A percentile compares a stretch with the other conserved stretches of the same genome.
phyloP scores from a whole-genome alignment of 1,284 basidiomycete species.

The Psilocybe mexicana region DNA sequence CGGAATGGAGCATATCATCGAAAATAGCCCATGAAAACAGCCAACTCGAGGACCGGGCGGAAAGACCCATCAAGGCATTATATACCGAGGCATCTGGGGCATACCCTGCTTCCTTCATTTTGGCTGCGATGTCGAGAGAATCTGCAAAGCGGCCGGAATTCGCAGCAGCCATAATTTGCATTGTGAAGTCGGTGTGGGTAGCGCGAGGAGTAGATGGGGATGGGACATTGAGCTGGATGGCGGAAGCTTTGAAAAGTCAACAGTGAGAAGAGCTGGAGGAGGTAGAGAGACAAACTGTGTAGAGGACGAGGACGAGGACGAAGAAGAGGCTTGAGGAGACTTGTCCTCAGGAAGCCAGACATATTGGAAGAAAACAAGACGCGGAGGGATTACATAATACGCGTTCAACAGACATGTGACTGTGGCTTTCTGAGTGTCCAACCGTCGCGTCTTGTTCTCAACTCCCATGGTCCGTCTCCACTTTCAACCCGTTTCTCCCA shows the following conservation, averaged over 20 bases:
- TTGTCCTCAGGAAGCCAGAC: conserved; percentile 1
- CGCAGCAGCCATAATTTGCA: conserved; percentile 39
- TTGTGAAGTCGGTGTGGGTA: conserved; percentile 36
- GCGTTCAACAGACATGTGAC: conserved; percentile 13
- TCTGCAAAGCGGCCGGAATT: conserved; percentile 28
- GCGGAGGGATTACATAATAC: conserved; percentile 23
- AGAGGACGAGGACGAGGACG: not conserved
- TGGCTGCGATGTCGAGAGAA: conserved; percentile 38
- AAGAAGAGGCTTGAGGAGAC: not conserved
- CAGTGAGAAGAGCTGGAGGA: not conserved
- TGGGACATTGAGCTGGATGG: conserved; percentile 2
- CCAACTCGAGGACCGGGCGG: conserved; percentile 41
- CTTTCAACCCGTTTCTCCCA: not conserved
- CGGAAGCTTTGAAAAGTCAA: not conserved
- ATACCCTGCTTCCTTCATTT: conserved; percentile 57
- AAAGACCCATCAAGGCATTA: conserved; percentile 50
- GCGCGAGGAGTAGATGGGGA: not conserved
- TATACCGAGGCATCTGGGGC: conserved; percentile 57
- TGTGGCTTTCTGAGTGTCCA: conserved; percentile 2
- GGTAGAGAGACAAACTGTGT: conserved; percentile 1
- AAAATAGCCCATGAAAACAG: conserved; percentile 68
- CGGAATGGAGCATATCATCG: conserved; percentile 67
- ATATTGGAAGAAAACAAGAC: conserved; percentile 1
- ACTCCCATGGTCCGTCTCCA: conserved; percentile 35
- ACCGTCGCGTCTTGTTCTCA: conserved; percentile 29